Base-by-base conservation (phyloP, 2,329 filamentous ascomycete genomes). In the Colletotrichum tabaci region DNA sequence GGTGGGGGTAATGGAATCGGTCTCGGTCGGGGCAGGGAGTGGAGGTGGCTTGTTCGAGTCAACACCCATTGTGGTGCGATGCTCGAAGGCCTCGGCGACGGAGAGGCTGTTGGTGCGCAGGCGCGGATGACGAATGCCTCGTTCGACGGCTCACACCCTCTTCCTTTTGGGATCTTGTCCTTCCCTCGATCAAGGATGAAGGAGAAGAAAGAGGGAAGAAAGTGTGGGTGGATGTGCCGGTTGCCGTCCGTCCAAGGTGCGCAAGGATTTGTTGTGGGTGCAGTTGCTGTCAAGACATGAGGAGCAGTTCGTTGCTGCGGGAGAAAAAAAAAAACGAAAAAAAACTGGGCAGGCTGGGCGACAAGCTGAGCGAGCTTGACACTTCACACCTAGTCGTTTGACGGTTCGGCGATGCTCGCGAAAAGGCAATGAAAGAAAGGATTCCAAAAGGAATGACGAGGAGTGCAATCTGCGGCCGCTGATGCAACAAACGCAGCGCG, bases 11-110 rank as follows among this genome's bases (percentile, higher is more conserved):
- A 87, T 87, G 75, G 90, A 90, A 75, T 90, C 88, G 79, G 92
- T 92, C 82, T 94, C 92, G 80, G 93, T 96, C 75, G 93, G 93
- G 78, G 92, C 92, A 79, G 93, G 93, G 79, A 95, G 87, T 77
- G 93, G 93, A 80, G 90, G 90, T 77, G 86, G 81, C 79, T 84
- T 88, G 79, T 85, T 88, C 73, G 83, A 84, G 76, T 89, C 87
- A 81, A 84, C 82, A 80, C 86, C 88, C 88, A 90, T 89, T 76
- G 82, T 87, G 83, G 77, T 78, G 74, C 74, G 53, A 66, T 67
- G 68, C 65, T 71, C 68, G 46, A 57, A 53, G 46, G 58, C 68
- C 65, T 68, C 68, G 58, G 58, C 68, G 65, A 71, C 58, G 58
- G 46, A 71, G 65, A 50, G 63, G 65, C 53, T 21, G 58, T 60